Evolutionary conservation across 352 stramenopile species (phyloP).

Genomic region (Phytophthora ohioensis): DNA sequence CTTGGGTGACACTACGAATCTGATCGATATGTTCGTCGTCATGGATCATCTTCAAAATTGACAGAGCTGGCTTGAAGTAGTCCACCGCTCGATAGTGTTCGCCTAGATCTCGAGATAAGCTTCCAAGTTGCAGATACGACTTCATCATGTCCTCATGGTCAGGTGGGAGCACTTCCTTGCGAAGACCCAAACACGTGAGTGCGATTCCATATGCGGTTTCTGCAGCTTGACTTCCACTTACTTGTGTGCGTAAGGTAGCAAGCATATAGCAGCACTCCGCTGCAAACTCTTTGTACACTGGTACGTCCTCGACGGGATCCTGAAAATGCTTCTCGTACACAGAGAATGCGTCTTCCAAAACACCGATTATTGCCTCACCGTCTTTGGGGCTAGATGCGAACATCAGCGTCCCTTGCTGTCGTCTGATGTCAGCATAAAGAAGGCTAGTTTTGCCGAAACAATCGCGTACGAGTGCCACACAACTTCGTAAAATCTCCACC

Average conservation of each 20-base stretch:
- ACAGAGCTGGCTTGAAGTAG: conserved; percentile 53
- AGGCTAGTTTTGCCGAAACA: conserved; percentile 59
- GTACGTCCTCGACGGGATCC: conserved; percentile 27
- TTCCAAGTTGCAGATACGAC: conserved; percentile 61
- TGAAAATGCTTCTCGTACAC: conserved; percentile 63
- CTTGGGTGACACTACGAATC: conserved; percentile 50
- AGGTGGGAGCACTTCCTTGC: conserved; percentile 37
- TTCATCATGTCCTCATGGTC: conserved; percentile 45
- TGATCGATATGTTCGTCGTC: conserved; percentile 39
- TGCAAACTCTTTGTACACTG: conserved; percentile 32
- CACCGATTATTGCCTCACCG: conserved; percentile 45
- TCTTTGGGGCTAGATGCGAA: conserved; percentile 13
- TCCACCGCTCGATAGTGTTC: conserved; percentile 69
- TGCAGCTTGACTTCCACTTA: conserved; percentile 20
- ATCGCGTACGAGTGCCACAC: conserved; percentile 44
- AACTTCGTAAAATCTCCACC: conserved; percentile 33
- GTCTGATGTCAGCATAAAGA: conserved; percentile 57
- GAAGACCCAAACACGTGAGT: conserved; percentile 45
- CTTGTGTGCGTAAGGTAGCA: conserved; percentile 32
- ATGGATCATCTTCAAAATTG: conserved; percentile 37
- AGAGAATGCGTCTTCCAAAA: conserved; percentile 64
- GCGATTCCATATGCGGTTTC: conserved; percentile 60
- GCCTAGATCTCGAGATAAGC: conserved; percentile 45
- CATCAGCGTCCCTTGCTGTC: conserved; percentile 53
- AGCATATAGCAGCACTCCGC: conserved; percentile 56